Percentiles rank a stretch among this genome's conserved stretches.
These are phyloP conservation scores for Plenodomus lindquistii DNA, from an alignment of 2,329 filamentous ascomycete genomes.

Conservation along the genomic window DNA sequence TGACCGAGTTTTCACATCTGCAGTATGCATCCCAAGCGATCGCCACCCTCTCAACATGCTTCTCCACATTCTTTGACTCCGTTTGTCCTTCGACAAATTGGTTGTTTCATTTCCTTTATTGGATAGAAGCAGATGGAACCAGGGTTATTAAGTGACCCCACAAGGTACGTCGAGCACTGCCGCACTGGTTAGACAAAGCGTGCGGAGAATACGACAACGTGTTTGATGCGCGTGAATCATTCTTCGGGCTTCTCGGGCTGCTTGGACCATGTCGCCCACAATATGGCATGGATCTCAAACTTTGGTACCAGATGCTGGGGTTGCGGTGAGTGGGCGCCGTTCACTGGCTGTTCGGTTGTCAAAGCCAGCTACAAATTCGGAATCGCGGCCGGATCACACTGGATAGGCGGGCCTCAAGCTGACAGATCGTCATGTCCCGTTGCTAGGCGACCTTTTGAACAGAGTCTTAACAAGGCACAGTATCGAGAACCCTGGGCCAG, in stretches of 20 bases:
- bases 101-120: slow-evolving; percentile 28
- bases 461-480: slow-evolving; percentile 18
- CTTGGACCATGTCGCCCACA: slow-evolving; percentile 10
- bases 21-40: slow-evolving; percentile 16
- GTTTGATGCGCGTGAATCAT: slow-evolving; percentile 7
- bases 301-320: slow-evolving; percentile 11
- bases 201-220: slow-evolving; percentile 18
- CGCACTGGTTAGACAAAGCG: background rate
- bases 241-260: background rate
- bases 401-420: slow-evolving; percentile 10
- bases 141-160: slow-evolving; percentile 28
- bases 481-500: slow-evolving; percentile 1
- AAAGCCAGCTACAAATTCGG: slow-evolving; percentile 13
- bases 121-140: slow-evolving; percentile 12
- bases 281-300: slow-evolving; percentile 12
- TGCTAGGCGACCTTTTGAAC: slow-evolving; percentile 33
- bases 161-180: slow-evolving; percentile 9
- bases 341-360: slow-evolving; percentile 12
- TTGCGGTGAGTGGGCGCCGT: slow-evolving; percentile 9
- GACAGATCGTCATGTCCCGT: slow-evolving; percentile 29
- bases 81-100: slow-evolving; percentile 12
- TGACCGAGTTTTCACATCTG: slow-evolving; percentile 14
- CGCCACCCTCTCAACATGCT: slow-evolving; percentile 25
- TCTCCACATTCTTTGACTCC: slow-evolving; percentile 33
- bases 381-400: slow-evolving; percentile 12